Conservation (phyloP, 1,284 basidiomycete genomes). For the Rhizopogon parksii region DNA sequence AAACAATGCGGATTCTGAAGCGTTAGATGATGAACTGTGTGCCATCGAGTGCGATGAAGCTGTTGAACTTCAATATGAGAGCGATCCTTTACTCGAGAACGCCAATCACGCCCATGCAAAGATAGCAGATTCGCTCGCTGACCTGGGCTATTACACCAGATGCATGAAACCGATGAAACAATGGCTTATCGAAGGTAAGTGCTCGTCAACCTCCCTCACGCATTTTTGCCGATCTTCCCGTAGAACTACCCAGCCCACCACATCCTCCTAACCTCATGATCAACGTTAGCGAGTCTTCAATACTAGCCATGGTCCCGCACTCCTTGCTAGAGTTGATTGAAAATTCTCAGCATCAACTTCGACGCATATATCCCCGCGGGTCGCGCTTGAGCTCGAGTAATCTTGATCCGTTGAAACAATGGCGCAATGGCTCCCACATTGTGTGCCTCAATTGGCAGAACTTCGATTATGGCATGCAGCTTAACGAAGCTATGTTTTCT, state of each 20-base stretch:
- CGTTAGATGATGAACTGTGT: conserved; percentile 7
- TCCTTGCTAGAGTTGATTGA: conserved; percentile 30
- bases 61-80: conserved; percentile 9
- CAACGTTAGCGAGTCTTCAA: conserved; percentile 53
- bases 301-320: conserved; percentile 35
- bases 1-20: conserved; percentile 2
- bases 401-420: conserved; percentile 46
- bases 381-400: conserved; percentile 52
- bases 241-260: conserved; percentile 26
- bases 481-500: conserved; percentile 61
- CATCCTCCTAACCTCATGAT: conserved; percentile 44
- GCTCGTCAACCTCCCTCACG: neutral
- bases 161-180: conserved; percentile 50
- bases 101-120: conserved; percentile 23
- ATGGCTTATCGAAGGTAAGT: conserved; percentile 39
- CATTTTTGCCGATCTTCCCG: neutral
- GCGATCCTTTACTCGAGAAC: conserved; percentile 1
- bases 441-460: conserved; percentile 61
- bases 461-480: conserved; percentile 43
- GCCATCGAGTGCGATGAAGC: conserved; percentile 9
- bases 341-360: conserved; percentile 40
- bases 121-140: conserved; percentile 43
- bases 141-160: conserved; percentile 48
- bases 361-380: conserved; percentile 55
- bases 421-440: conserved; percentile 57